phyloP scores from a whole-genome alignment of 1,139 yeast species.

The Hemisphaericaspora subhashii region DNA sequence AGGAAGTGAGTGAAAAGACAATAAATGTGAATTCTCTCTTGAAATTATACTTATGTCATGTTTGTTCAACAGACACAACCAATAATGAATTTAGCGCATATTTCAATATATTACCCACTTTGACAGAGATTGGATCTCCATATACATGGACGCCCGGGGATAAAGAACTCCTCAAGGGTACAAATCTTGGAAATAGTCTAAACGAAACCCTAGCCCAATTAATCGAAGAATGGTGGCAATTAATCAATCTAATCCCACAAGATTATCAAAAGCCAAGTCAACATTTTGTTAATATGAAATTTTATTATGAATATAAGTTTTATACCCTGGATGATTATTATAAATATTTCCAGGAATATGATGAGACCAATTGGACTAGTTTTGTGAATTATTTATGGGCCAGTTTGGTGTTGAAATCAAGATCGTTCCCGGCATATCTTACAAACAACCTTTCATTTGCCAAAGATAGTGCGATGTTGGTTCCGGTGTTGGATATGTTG shows the following conservation, averaged over 20 bases:
- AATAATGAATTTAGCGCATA: constrained; percentile 47
- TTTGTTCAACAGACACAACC: constrained; percentile 18
- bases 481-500: constrained; percentile 77
- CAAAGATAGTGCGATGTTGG: constrained; percentile 60
- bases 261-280: constrained; percentile 28
- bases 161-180: constrained; percentile 54
- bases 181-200: constrained; percentile 49
- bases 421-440: constrained; percentile 74
- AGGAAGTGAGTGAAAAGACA: constrained; percentile 19
- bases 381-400: constrained; percentile 77
- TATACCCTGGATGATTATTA: constrained; percentile 39
- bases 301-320: constrained; percentile 49
- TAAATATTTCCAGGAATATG: constrained; percentile 23
- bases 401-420: constrained; percentile 62
- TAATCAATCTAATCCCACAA: constrained; percentile 37
- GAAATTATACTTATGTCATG: constrained; percentile 49
- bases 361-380: constrained; percentile 53
- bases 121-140: constrained; percentile 54
- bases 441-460: constrained; percentile 27
- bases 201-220: constrained; percentile 31
- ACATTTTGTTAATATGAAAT: constrained; percentile 45
- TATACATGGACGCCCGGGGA: constrained; percentile 61
- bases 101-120: constrained; percentile 56
- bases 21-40: constrained; percentile 43
- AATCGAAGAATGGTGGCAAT: constrained; percentile 55